Base-by-base conservation (phyloP, 495 filamentous ascomycete species). In the Trichoderma orchidacearum region DNA sequence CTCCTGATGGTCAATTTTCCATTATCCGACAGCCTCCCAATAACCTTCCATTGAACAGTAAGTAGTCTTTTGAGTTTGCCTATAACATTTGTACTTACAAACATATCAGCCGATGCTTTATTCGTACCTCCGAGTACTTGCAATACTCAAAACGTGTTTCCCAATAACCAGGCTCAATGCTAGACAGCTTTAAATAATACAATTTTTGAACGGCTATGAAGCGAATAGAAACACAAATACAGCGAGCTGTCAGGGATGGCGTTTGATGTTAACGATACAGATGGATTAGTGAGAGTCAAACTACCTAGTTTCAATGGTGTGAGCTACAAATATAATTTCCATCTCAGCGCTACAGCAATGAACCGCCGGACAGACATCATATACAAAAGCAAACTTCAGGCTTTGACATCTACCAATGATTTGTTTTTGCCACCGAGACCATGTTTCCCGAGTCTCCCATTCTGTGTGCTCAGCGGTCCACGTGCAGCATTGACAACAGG, bases 21-120 rank as follows among this genome's bases (percentile, higher is more conserved):
- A 55, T 63, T 30, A 56, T 63, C 35, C 18, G 59, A 17, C 12
- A 34, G 18, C 61, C 61, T 13, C 23, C 61, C 2, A 55, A 27
- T 8, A 53, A 61, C 21, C 54, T 61, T 8, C 31, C 31, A 28
- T 59, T 63, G 30, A 56, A 60, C 41, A 41, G 32, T 35, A 35
- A 2, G 32, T 35, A 35, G 12, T 35, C 32, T 35, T 35, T 11
- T n/a, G n/a, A 13, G 32, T 13, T 9, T 35, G 12, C n/a, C 12
- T 4, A 13, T 1, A n/a, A 15, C 32, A 13, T 1, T 15, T 35
- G 0, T 13, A 35, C 12, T n/a, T 35, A 35, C n/a, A 35, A 11
- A n/a, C n/a, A n/a, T 11, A 35, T 13, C 30, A 63, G 61, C 56
- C 12, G 61, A 59, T 23, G 51, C 61, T 5, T 57, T 63, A 5